phyloP scores from a whole-genome alignment of 116 monocot genomes.

The Zostera marina region DNA sequence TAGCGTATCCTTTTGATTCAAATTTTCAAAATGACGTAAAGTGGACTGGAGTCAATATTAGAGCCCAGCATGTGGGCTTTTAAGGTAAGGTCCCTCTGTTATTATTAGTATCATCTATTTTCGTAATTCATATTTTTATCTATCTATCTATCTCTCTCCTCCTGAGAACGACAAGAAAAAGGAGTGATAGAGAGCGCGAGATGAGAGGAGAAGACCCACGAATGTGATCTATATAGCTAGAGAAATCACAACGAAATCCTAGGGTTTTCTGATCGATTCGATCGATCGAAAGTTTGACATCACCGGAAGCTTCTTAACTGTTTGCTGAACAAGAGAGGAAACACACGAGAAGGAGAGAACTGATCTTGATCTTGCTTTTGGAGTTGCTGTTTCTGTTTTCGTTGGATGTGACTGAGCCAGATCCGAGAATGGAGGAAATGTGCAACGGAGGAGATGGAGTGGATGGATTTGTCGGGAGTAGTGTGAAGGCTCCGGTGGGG shows the following conservation, averaged over 20 bases:
- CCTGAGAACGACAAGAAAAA: not conserved
- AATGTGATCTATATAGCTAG: not conserved
- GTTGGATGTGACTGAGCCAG: conserved; percentile 3
- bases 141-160: not conserved
- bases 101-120: not conserved
- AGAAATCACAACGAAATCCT: not conserved
- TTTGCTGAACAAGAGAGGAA: not conserved
- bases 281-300: not conserved
- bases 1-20: too few relatives aligned
- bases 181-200: conserved; percentile 1
- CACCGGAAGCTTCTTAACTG: not conserved
- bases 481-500: conserved; percentile 10
- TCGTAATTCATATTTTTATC: not conserved
- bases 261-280: not conserved
- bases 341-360: not conserved
- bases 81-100: not conserved
- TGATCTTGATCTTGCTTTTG: not conserved
- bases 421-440: conserved; percentile 4
- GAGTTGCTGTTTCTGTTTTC: not conserved
- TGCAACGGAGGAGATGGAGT: conserved; percentile 14
- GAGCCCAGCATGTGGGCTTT: not conserved
- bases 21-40: too few relatives aligned
- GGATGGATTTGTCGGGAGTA: conserved; percentile 12
- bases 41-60: too few relatives aligned
- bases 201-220: not conserved